Conservation (phyloP, 2,329 filamentous ascomycete species). For the Scytalidium sp. region DNA sequence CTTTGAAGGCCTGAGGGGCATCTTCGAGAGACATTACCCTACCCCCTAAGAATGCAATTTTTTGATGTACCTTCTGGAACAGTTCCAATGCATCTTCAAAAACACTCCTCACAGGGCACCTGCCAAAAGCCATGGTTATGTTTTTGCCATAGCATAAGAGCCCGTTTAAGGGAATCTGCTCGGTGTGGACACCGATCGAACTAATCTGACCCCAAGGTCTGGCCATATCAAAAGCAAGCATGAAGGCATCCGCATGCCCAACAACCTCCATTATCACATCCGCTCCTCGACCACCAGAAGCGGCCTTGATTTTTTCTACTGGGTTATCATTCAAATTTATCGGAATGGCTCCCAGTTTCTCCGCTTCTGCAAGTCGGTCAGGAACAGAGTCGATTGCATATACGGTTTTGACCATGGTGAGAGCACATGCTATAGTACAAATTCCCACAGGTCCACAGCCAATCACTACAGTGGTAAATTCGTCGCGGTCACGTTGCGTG, state of each 20-base stretch:
- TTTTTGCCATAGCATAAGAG: no score
- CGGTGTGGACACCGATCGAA: constrained; percentile 75
- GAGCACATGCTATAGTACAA: constrained; percentile 23
- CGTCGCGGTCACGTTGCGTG: constrained; percentile 12
- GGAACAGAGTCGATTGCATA: constrained; percentile 24
- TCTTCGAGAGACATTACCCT: no score
- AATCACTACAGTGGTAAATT: constrained; percentile 20
- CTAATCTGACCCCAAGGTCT: constrained; percentile 72
- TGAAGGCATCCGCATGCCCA: constrained; percentile 64
- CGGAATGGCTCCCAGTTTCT: constrained; percentile 23
- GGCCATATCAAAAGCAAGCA: constrained; percentile 67
- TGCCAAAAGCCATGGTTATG: no score
- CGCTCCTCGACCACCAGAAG: constrained; percentile 76
- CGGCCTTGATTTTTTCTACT: constrained; percentile 68
- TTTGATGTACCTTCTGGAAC: no score
- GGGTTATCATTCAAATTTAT: constrained; percentile 28
- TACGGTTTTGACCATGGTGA: constrained; percentile 23
- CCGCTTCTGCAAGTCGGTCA: constrained; percentile 16
- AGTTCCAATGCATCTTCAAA: no score
- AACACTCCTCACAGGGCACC: no score
- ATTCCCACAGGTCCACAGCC: constrained; percentile 27
- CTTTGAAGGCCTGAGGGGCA: no score
- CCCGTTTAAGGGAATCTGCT: no score
- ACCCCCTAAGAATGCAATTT: no score
- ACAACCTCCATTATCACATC: constrained; percentile 83